A percentile compares a stretch with the other conserved stretches of the same genome.
phyloP scores from a whole-genome alignment of 345 rosid species.

The Viola odorata region DNA sequence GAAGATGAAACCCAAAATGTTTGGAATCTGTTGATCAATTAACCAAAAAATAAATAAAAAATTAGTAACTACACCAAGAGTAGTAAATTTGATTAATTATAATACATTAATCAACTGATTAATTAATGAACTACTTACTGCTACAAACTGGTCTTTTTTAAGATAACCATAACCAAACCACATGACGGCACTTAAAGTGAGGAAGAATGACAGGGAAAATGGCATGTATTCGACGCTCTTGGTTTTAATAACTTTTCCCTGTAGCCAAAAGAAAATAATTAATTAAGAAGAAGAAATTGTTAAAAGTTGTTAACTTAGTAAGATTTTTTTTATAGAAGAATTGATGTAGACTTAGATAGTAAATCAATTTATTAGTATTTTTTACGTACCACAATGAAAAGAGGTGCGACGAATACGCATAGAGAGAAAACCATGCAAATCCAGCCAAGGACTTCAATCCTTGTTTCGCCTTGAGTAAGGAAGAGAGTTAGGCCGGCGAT shows the following conservation, averaged over 20 bases:
- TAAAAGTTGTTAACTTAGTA: not conserved
- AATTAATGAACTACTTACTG: slow-evolving; percentile 40
- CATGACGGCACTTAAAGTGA: slow-evolving; percentile 73
- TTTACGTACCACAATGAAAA: slow-evolving; percentile 58
- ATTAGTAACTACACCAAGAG: too few species aligned
- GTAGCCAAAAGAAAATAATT: slow-evolving; percentile 9
- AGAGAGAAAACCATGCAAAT: slow-evolving; percentile 69
- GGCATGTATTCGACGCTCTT: slow-evolving; percentile 90
- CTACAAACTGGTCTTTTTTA: slow-evolving; percentile 50
- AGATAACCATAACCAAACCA: slow-evolving; percentile 91
- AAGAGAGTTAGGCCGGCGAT: slow-evolving; percentile 39
- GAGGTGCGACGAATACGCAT: slow-evolving; percentile 76
- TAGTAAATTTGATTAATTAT: too few species aligned
- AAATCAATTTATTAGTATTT: not conserved
- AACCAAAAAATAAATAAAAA: not conserved
- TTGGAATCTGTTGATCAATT: slow-evolving; percentile 50
- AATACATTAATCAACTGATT: too few species aligned
- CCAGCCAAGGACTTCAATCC: slow-evolving; percentile 57
- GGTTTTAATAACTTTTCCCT: slow-evolving; percentile 82
- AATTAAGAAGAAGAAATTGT: not conserved
- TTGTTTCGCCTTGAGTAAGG: slow-evolving; percentile 32
- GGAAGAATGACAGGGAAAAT: slow-evolving; percentile 59
- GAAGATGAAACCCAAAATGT: slow-evolving; percentile 63
- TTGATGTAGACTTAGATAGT: not conserved
- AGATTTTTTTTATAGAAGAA: not conserved